Evolutionary conservation across 2,329 filamentous ascomycete species (phyloP).

Genomic region (Akanthomyces uredinophilus): DNA sequence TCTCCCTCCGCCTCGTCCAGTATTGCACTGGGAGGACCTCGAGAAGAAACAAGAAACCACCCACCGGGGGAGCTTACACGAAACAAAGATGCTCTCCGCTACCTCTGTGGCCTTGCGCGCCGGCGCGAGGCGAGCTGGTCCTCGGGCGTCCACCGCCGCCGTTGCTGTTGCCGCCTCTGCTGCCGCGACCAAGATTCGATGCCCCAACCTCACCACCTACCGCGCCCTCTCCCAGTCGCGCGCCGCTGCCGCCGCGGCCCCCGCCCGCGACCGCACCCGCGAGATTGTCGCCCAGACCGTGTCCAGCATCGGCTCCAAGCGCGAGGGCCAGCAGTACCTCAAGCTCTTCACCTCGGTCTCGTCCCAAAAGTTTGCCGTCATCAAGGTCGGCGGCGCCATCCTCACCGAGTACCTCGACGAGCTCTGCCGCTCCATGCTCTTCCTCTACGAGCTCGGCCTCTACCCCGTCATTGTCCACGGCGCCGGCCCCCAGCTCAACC

Average conservation of each 20-base stretch:
- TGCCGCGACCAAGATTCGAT: slow-evolving; percentile 22
- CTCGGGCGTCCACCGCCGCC: slow-evolving; percentile 23
- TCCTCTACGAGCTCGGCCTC: slow-evolving; percentile 90
- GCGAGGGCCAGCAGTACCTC: slow-evolving; percentile 95
- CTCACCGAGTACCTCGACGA: slow-evolving; percentile 91
- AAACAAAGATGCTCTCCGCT: slow-evolving; percentile 36
- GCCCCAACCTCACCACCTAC: slow-evolving; percentile 22
- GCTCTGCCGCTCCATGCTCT: slow-evolving; percentile 80
- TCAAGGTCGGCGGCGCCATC: slow-evolving; percentile 96
- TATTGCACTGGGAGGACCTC: slow-evolving; percentile 15
- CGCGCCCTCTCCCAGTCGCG: slow-evolving; percentile 14
- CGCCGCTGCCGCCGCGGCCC: slow-evolving; percentile 14
- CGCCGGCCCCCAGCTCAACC: slow-evolving; percentile 91
- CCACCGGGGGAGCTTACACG: background rate
- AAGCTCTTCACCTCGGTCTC: slow-evolving; percentile 96
- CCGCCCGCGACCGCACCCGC: slow-evolving; percentile 25
- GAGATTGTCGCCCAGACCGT: slow-evolving; percentile 53
- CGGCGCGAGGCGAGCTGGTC: slow-evolving; percentile 37
- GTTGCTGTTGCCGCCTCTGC: too few species aligned
- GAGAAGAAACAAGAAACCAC: slow-evolving; percentile 21
- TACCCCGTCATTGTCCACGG: slow-evolving; percentile 96
- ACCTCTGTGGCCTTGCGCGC: slow-evolving; percentile 38
- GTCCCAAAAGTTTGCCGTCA: slow-evolving; percentile 94
- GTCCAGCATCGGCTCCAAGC: slow-evolving; percentile 92
- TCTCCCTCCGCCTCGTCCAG: background rate